A percentile compares a stretch with the other conserved stretches of the same genome.
These are phyloP conservation scores for Starmerella stellata DNA, from an alignment of 805 yeast genomes.

Conservation along the genomic window DNA sequence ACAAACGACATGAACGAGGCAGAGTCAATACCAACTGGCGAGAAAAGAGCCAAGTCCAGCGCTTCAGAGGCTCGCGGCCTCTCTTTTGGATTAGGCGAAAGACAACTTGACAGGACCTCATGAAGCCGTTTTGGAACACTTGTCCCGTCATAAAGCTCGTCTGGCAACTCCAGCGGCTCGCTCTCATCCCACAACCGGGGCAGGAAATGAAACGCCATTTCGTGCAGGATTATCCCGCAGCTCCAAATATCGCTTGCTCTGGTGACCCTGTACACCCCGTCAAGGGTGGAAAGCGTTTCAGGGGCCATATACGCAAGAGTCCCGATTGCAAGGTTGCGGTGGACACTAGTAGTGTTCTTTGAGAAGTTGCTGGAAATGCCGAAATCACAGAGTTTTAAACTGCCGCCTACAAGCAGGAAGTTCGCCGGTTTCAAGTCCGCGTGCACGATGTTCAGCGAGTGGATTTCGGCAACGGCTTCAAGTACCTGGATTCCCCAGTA, in stretches of 20 bases:
- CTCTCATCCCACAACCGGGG: conserved; percentile 35
- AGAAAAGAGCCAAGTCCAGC: conserved; percentile 46
- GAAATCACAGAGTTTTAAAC: conserved; percentile 77
- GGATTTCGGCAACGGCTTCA: conserved; percentile 70
- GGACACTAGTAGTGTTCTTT: conserved; percentile 76
- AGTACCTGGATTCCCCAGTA: conserved; percentile 73
- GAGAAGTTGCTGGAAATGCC: conserved; percentile 84
- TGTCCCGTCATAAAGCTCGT: conserved; percentile 6
- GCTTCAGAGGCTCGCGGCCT: conserved; percentile 50
- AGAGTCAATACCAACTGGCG: conserved; percentile 56
- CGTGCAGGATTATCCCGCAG: conserved; percentile 88
- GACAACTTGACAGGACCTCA: conserved; percentile 53
- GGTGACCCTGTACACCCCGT: conserved; percentile 51
- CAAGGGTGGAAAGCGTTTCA: conserved; percentile 40
- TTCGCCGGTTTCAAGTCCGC: conserved; percentile 95
- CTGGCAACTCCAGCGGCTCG: background rate
- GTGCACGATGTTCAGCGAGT: conserved; percentile 73
- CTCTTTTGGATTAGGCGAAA: conserved; percentile 48
- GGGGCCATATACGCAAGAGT: conserved; percentile 98
- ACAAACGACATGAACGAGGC: conserved; percentile 29
- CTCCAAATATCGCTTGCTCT: conserved; percentile 96
- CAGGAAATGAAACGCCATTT: conserved; percentile 84
- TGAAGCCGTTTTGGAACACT: conserved; percentile 26
- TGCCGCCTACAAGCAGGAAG: conserved; percentile 66
- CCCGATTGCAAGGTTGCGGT: conserved; percentile 80